Conservation (phyloP, 2,329 filamentous ascomycete species). For the Albophoma yamanashiensis region DNA sequence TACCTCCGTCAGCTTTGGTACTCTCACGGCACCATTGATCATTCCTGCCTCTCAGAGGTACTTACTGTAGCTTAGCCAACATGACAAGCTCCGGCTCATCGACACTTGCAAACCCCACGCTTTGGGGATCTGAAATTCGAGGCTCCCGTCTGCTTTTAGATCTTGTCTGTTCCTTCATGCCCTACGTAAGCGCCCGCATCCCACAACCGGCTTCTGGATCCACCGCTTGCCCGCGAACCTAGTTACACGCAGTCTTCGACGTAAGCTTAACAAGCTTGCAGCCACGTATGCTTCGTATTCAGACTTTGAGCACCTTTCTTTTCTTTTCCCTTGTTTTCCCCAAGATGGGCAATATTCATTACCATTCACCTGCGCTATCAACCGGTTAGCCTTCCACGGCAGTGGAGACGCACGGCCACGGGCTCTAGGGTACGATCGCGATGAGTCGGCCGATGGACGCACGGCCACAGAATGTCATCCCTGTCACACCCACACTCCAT, state of each 20-base stretch:
- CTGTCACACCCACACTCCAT: not conserved
- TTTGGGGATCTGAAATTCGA: not conserved
- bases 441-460: not conserved
- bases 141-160: not conserved
- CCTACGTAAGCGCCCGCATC: no score
- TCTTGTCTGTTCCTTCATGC: not conserved
- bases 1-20: not conserved
- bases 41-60: not conserved
- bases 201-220: no score
- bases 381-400: not conserved
- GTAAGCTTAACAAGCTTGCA: no score
- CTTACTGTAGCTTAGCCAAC: not conserved
- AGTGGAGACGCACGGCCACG: not conserved
- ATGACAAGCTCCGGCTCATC: not conserved
- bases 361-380: not conserved
- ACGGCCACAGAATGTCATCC: not conserved
- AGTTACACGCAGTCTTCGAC: no score
- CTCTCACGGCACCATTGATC: not conserved
- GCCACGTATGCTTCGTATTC: not conserved
- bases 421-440: not conserved
- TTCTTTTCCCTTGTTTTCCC: not conserved
- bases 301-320: not conserved
- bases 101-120: not conserved
- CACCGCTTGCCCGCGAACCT: no score
- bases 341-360: not conserved